Conservation (phyloP, 1,139 yeast species). For the Pichia sp. region DNA sequence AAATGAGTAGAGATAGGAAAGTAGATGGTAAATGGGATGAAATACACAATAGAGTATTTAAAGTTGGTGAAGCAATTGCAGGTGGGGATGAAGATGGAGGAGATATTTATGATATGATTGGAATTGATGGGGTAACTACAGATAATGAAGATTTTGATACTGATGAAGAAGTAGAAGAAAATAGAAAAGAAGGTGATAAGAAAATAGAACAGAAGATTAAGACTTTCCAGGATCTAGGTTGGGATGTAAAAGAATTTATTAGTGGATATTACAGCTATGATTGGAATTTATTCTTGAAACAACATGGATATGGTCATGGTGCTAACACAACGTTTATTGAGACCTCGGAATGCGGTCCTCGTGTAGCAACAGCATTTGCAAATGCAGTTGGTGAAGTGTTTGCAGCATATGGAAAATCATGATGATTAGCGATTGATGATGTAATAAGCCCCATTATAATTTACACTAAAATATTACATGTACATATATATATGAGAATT, state of each 20-base stretch:
- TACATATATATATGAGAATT: too few species aligned
- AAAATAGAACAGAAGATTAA: neutral
- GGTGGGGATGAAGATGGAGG: slow-evolving; percentile 33
- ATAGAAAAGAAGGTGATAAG: neutral
- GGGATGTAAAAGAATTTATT: slow-evolving; percentile 2
- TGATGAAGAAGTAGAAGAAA: neutral
- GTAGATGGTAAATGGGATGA: slow-evolving; percentile 32
- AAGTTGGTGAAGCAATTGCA: slow-evolving; percentile 16
- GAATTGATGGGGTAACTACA: slow-evolving; percentile 31
- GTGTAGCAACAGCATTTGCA: neutral
- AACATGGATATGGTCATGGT: neutral
- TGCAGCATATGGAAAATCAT: neutral
- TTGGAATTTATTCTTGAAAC: neutral
- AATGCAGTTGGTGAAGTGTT: neutral
- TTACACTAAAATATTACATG: too few species aligned
- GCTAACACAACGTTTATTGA: slow-evolving; percentile 3
- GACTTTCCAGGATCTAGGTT: slow-evolving; percentile 1
- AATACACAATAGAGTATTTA: slow-evolving; percentile 24
- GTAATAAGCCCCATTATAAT: too few species aligned
- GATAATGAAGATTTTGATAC: neutral
- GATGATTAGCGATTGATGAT: too few species aligned
- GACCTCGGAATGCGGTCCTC: neutral
- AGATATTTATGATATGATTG: slow-evolving; percentile 39
- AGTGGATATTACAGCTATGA: slow-evolving; percentile 1
- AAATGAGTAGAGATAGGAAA: slow-evolving; percentile 23